A percentile compares a stretch with the other conserved stretches of the same genome.
Conservation (phyloP, 352 stramenopile species). For the Plasmopara viticola region DNA sequence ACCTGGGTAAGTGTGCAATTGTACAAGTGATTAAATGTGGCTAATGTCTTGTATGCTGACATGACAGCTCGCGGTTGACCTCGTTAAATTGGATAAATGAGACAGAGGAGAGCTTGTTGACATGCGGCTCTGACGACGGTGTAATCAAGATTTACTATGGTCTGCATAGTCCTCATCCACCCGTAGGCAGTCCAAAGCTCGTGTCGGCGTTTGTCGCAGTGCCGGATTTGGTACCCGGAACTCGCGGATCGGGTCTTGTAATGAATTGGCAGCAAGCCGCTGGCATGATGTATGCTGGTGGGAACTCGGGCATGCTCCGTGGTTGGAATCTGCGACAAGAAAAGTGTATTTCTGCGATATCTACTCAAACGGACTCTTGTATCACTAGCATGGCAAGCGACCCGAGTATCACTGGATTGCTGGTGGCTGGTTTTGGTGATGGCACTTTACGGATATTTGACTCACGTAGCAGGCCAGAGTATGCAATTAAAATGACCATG, state of each 20-base stretch:
- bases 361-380: conserved; percentile 86
- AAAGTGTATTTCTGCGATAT: conserved; percentile 72
- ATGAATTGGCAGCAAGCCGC: conserved; percentile 93
- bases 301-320: conserved; percentile 88
- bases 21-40: not conserved
- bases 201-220: conserved; percentile 91
- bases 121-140: conserved; percentile 95
- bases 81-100: conserved; percentile 97
- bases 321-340: conserved; percentile 95
- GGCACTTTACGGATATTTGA: conserved; percentile 94
- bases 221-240: conserved; percentile 87
- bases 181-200: conserved; percentile 56
- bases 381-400: conserved; percentile 87
- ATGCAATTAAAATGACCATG: conserved; percentile 59
- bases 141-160: conserved; percentile 94
- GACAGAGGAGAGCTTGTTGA: conserved; percentile 87
- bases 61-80: conserved; percentile 83
- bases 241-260: conserved; percentile 90
- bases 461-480: conserved; percentile 72
- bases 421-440: conserved; percentile 92
- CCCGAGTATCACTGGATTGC: conserved; percentile 59
- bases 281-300: conserved; percentile 88
- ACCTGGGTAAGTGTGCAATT: conserved; percentile 41
- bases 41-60: conserved; percentile 7
- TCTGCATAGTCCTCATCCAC: conserved; percentile 48